phyloP scores from a whole-genome alignment of 2,329 filamentous ascomycete species.

The Trichothecium sympodiale region DNA sequence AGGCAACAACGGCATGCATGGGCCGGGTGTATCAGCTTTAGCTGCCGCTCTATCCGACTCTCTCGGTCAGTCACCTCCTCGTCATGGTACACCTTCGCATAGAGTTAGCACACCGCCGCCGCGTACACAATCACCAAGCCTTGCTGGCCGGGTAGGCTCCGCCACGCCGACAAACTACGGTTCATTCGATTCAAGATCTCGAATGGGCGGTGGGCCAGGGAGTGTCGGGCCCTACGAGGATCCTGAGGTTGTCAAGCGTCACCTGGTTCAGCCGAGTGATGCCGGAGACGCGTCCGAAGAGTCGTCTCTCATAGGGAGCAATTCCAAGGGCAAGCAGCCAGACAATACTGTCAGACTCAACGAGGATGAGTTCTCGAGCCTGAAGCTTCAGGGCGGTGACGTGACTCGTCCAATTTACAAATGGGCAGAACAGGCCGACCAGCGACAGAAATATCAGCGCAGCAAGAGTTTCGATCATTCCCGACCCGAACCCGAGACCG shows the following conservation, averaged over 20 bases:
- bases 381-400: conserved; percentile 87
- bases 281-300: conserved; percentile 33
- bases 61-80: conserved; percentile 57
- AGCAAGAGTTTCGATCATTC: conserved; percentile 81
- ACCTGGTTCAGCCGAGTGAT: conserved; percentile 64
- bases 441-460: conserved; percentile 55
- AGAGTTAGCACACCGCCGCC: conserved; percentile 46
- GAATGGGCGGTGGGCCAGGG: conserved; percentile 23
- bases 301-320: conserved; percentile 26
- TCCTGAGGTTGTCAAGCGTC: conserved; percentile 80
- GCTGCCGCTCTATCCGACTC: conserved; percentile 77
- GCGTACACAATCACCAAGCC: conserved; percentile 25
- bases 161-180: conserved; percentile 66
- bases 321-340: conserved; percentile 42
- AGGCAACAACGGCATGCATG: conserved; percentile 52
- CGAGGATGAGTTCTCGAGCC: conserved; percentile 83
- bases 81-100: conserved; percentile 54
- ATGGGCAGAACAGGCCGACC: conserved; percentile 84
- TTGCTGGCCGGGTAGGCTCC: conserved; percentile 23
- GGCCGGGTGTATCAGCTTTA: conserved; percentile 77
- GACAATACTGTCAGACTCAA: conserved; percentile 32
- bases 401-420: conserved; percentile 91
- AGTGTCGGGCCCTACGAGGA: conserved; percentile 62
- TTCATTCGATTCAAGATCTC: conserved; percentile 65
- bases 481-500: conserved; percentile 67